Evolutionary conservation across 2,329 filamentous ascomycete species (phyloP).

Genomic region (Penicillium occitanis): DNA sequence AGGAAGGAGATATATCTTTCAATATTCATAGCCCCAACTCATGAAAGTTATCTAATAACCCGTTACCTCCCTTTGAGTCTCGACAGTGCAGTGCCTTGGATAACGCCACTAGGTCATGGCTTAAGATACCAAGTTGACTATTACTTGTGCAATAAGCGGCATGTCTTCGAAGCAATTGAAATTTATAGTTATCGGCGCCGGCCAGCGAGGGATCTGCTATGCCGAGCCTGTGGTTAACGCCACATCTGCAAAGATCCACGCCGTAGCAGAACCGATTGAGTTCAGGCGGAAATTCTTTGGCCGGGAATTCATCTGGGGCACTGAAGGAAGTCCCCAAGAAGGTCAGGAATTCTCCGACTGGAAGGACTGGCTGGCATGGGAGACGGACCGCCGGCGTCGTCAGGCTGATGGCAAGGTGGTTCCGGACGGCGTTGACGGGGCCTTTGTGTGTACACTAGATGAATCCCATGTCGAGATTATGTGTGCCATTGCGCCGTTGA

Average conservation of each 20-base stretch:
- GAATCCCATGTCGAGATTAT: conserved; percentile 84
- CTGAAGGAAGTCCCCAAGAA: neutral
- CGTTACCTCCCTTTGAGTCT: neutral
- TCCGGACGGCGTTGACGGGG: conserved; percentile 60
- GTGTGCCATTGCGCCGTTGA: conserved; percentile 65
- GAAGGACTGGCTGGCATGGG: neutral
- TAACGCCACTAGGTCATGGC: neutral
- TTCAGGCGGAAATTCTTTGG: neutral
- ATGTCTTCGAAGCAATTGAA: neutral
- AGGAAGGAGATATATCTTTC: neutral
- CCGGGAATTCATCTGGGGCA: neutral
- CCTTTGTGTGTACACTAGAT: conserved; percentile 76
- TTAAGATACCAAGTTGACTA: neutral
- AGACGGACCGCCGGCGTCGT: conserved; percentile 44
- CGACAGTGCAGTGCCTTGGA: neutral
- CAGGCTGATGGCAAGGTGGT: conserved; percentile 21
- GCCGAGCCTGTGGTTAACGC: neutral
- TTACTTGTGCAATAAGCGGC: neutral
- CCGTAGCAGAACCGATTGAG: neutral
- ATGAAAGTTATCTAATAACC: neutral
- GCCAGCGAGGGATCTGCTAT: neutral
- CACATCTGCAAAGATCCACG: neutral
- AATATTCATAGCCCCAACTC: neutral
- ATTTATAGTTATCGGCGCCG: neutral
- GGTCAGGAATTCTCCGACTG: neutral